Base-by-base conservation (phyloP, 1,139 yeast genomes). In the Lodderomyces metapsilosis region DNA sequence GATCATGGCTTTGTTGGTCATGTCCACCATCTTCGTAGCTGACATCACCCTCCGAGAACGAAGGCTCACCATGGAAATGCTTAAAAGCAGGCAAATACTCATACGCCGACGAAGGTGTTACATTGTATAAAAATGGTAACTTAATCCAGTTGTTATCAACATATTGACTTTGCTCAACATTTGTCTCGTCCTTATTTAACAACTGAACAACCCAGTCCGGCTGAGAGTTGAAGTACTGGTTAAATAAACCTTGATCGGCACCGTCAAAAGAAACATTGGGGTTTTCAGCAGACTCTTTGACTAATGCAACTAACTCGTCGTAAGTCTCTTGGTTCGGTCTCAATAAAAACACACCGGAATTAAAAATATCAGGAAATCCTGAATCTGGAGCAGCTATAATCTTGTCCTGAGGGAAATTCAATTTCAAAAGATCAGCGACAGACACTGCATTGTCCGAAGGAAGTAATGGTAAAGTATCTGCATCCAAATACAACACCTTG, bases 341-440 rank as follows among this genome's bases (percentile, higher is more conserved):
- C 34, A 87, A 64, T 7, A 83, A 71, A 59, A 92, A 74, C 32
- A 92, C 81, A 7, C 98, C 98, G 18, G 95, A 82, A 64, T 92
- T 92, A 72, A 92, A 92, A 53, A 88, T 76, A 62, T 92, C 98
- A 1, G 98, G 98, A 83, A 96, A 92, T 13, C 98, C 97, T 21
- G 84, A 74, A 64, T 92, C 98, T 0, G 97, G 94, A n/a, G 88
- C 74, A 0, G 97, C 98, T 36, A 74, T 66, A 12, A 84, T 71
- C 45, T 74, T 70, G 31, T 62, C 56, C 13, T 56, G 51, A 1
- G 62, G 65, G 36, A 71, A 61, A 5, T 65, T 66, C 36, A 71
- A 52, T 37, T 46, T 52, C 43, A 62, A 57, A 38, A 61, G 60
- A 44, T 61, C 68, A 27, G 57, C 53, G 37, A 51, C 64, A 56